Percentiles rank a stretch among this genome's conserved stretches.
Conservation (phyloP, 495 filamentous ascomycete genomes). For the Podospora conica region DNA sequence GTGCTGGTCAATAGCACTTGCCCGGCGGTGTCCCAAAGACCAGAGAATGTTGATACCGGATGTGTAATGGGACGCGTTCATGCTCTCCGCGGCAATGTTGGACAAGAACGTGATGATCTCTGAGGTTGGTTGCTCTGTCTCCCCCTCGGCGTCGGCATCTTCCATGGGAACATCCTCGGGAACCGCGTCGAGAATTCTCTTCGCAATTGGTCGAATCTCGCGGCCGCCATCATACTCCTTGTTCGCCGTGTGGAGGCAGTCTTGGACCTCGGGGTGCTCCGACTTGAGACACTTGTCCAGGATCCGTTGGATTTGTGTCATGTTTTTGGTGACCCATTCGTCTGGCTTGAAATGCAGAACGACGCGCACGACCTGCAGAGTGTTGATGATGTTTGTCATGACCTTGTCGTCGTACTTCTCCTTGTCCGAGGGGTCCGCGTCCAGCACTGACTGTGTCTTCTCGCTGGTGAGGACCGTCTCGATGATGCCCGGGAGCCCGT, state of each 20-base stretch:
- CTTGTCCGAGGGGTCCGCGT: conserved; percentile 70
- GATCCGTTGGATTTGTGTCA: conserved; percentile 73
- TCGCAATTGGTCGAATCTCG: conserved; percentile 61
- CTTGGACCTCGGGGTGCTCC: conserved; percentile 84
- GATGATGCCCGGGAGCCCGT: conserved; percentile 83
- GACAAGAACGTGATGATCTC: conserved; percentile 80
- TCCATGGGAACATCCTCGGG: conserved; percentile 84
- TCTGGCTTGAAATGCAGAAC: conserved; percentile 79
- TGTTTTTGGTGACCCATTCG: conserved; percentile 78
- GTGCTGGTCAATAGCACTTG: conserved; percentile 81
- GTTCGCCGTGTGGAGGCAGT: conserved; percentile 71
- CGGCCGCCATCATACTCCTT: conserved; percentile 57
- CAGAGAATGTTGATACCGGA: conserved; percentile 87
- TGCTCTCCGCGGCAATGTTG: conserved; percentile 70
- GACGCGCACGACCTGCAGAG: conserved; percentile 81
- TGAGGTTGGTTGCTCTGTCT: conserved; percentile 58
- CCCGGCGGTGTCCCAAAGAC: conserved; percentile 78
- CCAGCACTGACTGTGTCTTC: background rate
- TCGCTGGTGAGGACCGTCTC: conserved; percentile 61
- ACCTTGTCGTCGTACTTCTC: conserved; percentile 79
- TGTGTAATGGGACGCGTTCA: conserved; percentile 71
- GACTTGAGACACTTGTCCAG: conserved; percentile 84
- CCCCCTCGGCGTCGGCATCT: conserved; percentile 81
- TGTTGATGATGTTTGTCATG: conserved; percentile 80
- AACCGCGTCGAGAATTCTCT: conserved; percentile 80